Evolutionary conservation across 371 early-diverging fungal genomes (phyloP), one percentile per base, ranked within the genome.

Genomic region (Zychaea mexicana): DNA sequence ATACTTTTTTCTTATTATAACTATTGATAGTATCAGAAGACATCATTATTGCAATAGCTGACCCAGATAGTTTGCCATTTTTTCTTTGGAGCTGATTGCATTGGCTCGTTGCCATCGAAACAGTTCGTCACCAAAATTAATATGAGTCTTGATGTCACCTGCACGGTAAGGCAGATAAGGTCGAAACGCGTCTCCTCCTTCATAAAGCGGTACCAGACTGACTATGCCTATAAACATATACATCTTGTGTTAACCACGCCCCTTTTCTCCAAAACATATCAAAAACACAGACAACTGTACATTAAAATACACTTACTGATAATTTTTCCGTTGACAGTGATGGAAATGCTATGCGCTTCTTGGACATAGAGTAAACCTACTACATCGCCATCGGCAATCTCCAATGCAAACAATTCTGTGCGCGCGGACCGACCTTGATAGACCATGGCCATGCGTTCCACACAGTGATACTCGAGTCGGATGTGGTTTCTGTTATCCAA

Each of bases 291-390:
- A n/a, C 7, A 42, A 3, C 17, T 26, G n/a, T 26, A 6, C 15
- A 24, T 49, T 22, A 19, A 5, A 19, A 52, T 21, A 24, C 32
- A 31, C 26, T 45, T 67, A 62, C 68, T 61, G 12, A 52, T 28
- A 13, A 67, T 38, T 27, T 49, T 36, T 12, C 68, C 68, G 33
- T 67, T 62, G 21, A 62, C 15, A n/a, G 63, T 59, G 27, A 65
- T 53, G 4, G 42, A 54, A 0, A 65, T 26, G 5, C 12, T 56
- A 38, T 65, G 45, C 3, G 21, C 21, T 39, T 77, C 64, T 12
- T 65, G 56, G 6, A 67, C 52, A 56, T 67, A 77, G 1, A 69
- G 7, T 31, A 78, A 39, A 2, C 82, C 82, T 2, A 78, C 19
- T 0, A 32, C 64, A 52, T 75, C 79, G 2, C 77, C 77, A 54